Conservation (phyloP, 192 early-diverging fungal genomes). For the Coemansia sp. region DNA sequence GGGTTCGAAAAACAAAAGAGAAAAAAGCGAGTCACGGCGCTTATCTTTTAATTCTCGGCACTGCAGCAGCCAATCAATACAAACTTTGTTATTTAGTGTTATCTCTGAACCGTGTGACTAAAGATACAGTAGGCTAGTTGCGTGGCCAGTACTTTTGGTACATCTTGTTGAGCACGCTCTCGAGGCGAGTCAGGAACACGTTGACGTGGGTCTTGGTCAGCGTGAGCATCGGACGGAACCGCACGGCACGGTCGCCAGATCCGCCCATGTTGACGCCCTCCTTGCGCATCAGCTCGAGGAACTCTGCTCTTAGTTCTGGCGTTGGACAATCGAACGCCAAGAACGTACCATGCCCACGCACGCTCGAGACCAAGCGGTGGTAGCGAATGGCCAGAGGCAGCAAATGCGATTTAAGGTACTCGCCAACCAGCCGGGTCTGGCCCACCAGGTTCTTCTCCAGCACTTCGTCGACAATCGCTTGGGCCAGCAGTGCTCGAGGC, state of each 20-base stretch:
- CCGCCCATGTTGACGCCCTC: conserved; percentile 71
- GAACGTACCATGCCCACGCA: conserved; percentile 68
- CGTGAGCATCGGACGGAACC: conserved; percentile 72
- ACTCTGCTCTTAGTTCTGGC: conserved; percentile 50
- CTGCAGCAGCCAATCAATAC: too few relatives aligned
- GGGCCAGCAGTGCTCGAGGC: conserved; percentile 62
- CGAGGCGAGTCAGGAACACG: conserved; percentile 62
- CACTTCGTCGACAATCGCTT: conserved; percentile 63
- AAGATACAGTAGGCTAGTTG: background rate
- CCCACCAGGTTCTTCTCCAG: conserved; percentile 54
- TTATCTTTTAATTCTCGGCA: background rate
- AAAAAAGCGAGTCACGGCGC: background rate
- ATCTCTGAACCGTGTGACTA: too few relatives aligned
- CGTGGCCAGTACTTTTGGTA: conserved; percentile 51
- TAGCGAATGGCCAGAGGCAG: conserved; percentile 51
- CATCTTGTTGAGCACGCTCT: conserved; percentile 57
- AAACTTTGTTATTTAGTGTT: too few relatives aligned
- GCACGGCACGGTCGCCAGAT: conserved; percentile 60
- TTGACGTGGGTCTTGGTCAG: conserved; percentile 69
- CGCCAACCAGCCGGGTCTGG: conserved; percentile 56
- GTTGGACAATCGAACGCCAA: conserved; percentile 68
- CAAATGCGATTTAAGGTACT: conserved; percentile 60
- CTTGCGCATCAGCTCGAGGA: conserved; percentile 59
- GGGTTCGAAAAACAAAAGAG: background rate
- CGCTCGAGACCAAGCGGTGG: conserved; percentile 49